These are phyloP conservation scores for Penicillium riverlandense DNA, from an alignment of 495 filamentous ascomycete genomes.

Conservation along the genomic window DNA sequence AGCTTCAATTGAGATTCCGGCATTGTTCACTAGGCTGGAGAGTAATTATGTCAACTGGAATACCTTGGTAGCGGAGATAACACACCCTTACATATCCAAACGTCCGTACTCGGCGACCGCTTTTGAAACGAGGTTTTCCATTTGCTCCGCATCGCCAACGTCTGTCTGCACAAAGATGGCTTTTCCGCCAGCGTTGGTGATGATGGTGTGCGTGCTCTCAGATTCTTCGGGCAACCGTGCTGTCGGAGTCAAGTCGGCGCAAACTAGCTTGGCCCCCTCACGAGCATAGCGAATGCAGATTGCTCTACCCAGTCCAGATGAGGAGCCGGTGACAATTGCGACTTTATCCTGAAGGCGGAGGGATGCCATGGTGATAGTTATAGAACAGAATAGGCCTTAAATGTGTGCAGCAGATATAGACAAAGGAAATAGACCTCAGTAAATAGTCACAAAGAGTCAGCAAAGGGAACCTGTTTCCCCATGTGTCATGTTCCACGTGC, in stretches of 20 bases:
- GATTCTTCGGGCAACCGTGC: conserved; percentile 3
- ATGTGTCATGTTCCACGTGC: too few relatives aligned
- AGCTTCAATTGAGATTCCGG: conserved; percentile 28
- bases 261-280: conserved; percentile 42
- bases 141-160: conserved; percentile 29
- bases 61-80: background rate
- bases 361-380: background rate
- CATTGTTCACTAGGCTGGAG: conserved; percentile 45
- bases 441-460: too few relatives aligned
- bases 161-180: conserved; percentile 42
- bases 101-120: conserved; percentile 32
- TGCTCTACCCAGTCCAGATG: conserved; percentile 40
- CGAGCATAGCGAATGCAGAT: conserved; percentile 35
- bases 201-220: conserved; percentile 35
- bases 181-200: conserved; percentile 25
- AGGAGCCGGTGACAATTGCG: conserved; percentile 43
- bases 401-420: too few relatives aligned
- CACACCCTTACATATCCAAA: conserved; percentile 33
- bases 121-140: conserved; percentile 27
- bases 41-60: background rate
- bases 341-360: conserved; percentile 27
- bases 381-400: too few relatives aligned
- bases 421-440: too few relatives aligned
- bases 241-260: conserved; percentile 35
- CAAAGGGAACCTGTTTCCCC: too few relatives aligned